Evolutionary conservation across 108 stramenopile genomes (phyloP).

Genomic region (Schizochytrium sp.): DNA sequence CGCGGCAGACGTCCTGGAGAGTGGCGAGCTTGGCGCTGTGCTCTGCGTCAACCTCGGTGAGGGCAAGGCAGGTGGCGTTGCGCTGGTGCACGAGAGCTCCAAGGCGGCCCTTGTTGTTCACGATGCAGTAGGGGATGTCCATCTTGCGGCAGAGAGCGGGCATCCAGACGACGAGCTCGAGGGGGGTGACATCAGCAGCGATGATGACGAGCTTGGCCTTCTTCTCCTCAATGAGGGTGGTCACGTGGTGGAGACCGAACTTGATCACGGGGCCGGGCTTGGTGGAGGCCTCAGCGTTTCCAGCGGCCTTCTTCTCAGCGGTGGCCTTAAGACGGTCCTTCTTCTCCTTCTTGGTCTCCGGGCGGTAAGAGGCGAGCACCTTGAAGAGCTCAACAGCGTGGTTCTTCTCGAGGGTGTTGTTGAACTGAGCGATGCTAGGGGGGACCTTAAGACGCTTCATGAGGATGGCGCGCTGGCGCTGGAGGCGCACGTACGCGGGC

Average conservation of each 20-base stretch:
- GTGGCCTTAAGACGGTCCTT: conserved; percentile 93
- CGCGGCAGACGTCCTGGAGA: conserved; percentile 83
- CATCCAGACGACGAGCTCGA: conserved; percentile 98
- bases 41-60: conserved; percentile 91
- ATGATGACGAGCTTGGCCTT: conserved; percentile 97
- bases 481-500: conserved; percentile 97
- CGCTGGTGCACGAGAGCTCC: conserved; percentile 97
- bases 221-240: conserved; percentile 97
- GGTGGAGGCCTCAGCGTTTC: conserved; percentile 75
- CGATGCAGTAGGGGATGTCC: conserved; percentile 98
- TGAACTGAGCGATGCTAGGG: conserved; percentile 98
- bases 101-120: conserved; percentile 99
- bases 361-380: conserved; percentile 96
- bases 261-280: conserved; percentile 83
- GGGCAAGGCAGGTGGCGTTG: conserved; percentile 85
- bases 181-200: conserved; percentile 97
- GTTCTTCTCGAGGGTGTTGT: conserved; percentile 94
- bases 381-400: conserved; percentile 97
- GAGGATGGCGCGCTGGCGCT: conserved; percentile 97
- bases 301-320: conserved; percentile 89
- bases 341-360: conserved; percentile 96
- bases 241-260: conserved; percentile 99
- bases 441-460: conserved; percentile 99
- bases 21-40: conserved; percentile 87
- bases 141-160: conserved; percentile 99